phyloP scores from a whole-genome alignment of 2,329 filamentous ascomycete species.

The Aspergillus ochraceoroseus region DNA sequence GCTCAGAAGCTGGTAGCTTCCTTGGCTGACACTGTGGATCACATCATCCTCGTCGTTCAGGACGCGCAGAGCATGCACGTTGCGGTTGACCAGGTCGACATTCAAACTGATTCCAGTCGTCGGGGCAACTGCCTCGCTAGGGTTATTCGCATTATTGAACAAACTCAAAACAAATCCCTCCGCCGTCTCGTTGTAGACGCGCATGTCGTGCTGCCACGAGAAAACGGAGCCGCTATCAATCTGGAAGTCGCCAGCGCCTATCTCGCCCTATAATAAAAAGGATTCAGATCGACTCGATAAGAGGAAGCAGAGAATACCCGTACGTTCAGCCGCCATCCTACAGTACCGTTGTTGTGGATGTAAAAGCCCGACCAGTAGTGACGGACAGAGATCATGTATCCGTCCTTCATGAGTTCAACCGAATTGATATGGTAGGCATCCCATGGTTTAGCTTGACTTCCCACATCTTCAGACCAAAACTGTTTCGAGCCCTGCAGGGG shows the following conservation, averaged over 20 bases:
- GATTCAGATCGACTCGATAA: too few species aligned
- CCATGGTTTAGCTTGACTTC: slow-evolving; percentile 27
- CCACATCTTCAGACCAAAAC: slow-evolving; percentile 17
- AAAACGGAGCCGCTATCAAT: slow-evolving; percentile 21
- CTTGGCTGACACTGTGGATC: slow-evolving; percentile 30
- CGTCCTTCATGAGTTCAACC: slow-evolving; percentile 29
- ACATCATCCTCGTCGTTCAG: slow-evolving; percentile 23
- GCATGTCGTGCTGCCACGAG: slow-evolving; percentile 37
- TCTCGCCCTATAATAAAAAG: slow-evolving; percentile 18
- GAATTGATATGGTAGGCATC: slow-evolving; percentile 39
- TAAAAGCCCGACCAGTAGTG: slow-evolving; percentile 35
- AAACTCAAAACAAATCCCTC: slow-evolving; percentile 30
- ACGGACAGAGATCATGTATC: slow-evolving; percentile 36
- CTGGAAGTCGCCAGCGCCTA: slow-evolving; percentile 26
- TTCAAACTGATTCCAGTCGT: slow-evolving; percentile 24
- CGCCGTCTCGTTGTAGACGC: slow-evolving; percentile 34
- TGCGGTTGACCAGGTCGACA: slow-evolving; percentile 24
- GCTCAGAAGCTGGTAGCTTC: slow-evolving; percentile 28
- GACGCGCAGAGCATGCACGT: slow-evolving; percentile 21
- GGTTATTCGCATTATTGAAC: slow-evolving; percentile 34
- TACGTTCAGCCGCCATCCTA: slow-evolving; percentile 30
- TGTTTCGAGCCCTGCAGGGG: slow-evolving; percentile 29
- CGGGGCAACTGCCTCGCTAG: slow-evolving; percentile 18
- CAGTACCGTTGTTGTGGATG: slow-evolving; percentile 28
- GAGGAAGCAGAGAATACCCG: background rate